Evolutionary conservation across 1,139 yeast genomes (phyloP), one percentile per base, ranked within the genome.

Genomic region (Sugiyamaella neomexicana): DNA sequence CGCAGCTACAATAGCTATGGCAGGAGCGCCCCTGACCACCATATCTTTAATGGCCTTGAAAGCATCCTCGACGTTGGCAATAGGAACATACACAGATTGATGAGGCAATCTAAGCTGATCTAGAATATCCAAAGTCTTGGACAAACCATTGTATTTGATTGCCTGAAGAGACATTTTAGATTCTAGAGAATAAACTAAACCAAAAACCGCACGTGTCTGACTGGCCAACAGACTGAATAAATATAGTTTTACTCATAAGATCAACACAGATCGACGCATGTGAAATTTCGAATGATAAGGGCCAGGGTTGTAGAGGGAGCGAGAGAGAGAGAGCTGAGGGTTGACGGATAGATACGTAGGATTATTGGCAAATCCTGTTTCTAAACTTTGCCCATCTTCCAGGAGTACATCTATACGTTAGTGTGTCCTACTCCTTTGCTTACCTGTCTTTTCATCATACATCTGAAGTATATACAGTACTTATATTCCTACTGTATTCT

Each of bases 1-100:
- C 0, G 91, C 84, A 9, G 97, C 98, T 2, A 93, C 97, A 55
- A 93, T 88, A 56, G 98, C 98, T 66, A 93, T 93, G 1, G 98
- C 98, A 0, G 99, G 99, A 0, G 99, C 99, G 20, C 99, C 99
- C 68, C 99, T 80, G 4, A 95, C 98, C 66, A 88, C 90, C 99
- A 93, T 93, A 58, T 78, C 77, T 68, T 84, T 85, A 68, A 93
- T 93, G 16, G 90, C 96, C 25, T 78, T 76, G 69, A 74, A 89
- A 2, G 96, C 98, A 72, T 86, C 95, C 50, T 80, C 80, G 39
- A 86, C 79, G 29, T 80, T 74, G 34, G 71, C 61, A 56, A 93
- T 80, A 1, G 78, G 68, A 29, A 90, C 75, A 68, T 89, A 93
- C 40, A 75, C 76, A 1, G 95, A 81, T 54, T 85, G 77, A 63